phyloP scores from a whole-genome alignment of 805 yeast genomes.

The Ogataea naganishii region DNA sequence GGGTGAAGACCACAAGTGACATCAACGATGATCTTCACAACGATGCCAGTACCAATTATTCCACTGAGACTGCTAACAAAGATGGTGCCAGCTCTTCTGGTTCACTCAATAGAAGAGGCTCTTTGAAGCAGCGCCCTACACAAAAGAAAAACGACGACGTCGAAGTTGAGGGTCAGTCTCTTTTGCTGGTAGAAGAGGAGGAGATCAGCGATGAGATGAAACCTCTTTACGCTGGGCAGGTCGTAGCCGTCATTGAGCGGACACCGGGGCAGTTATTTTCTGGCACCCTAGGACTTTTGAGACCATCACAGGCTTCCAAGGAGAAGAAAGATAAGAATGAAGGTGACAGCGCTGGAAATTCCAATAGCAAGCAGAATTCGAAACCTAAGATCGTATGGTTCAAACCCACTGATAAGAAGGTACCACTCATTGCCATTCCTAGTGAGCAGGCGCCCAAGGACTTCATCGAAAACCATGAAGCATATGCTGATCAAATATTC shows the following conservation, averaged over 20 bases:
- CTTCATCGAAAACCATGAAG: slow-evolving; percentile 86
- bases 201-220: slow-evolving; percentile 87
- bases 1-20: slow-evolving; percentile 22
- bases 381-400: slow-evolving; percentile 98
- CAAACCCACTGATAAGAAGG: slow-evolving; percentile 96
- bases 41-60: slow-evolving; percentile 58
- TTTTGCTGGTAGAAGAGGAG: slow-evolving; percentile 87
- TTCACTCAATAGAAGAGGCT: slow-evolving; percentile 68
- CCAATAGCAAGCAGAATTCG: slow-evolving; percentile 10
- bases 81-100: slow-evolving; percentile 12
- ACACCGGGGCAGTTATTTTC: slow-evolving; percentile 94
- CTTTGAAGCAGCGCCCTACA: slow-evolving; percentile 89
- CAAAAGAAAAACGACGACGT: slow-evolving; percentile 97
- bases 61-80: slow-evolving; percentile 1
- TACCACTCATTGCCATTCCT: slow-evolving; percentile 95
- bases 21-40: slow-evolving; percentile 66
- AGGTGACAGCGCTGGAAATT: slow-evolving; percentile 22
- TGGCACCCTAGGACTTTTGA: slow-evolving; percentile 85
- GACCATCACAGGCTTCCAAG: slow-evolving; percentile 91
- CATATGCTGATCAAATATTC: slow-evolving; percentile 71
- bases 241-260: slow-evolving; percentile 95
- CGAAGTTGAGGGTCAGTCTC: slow-evolving; percentile 95
- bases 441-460: slow-evolving; percentile 97
- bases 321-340: slow-evolving; percentile 50
- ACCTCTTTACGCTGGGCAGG: slow-evolving; percentile 96